A percentile compares a stretch with the other conserved stretches of the same genome.
These are phyloP conservation scores for Lentinus tigrinus DNA, from an alignment of 768 basidiomycete genomes.

Conservation along the genomic window DNA sequence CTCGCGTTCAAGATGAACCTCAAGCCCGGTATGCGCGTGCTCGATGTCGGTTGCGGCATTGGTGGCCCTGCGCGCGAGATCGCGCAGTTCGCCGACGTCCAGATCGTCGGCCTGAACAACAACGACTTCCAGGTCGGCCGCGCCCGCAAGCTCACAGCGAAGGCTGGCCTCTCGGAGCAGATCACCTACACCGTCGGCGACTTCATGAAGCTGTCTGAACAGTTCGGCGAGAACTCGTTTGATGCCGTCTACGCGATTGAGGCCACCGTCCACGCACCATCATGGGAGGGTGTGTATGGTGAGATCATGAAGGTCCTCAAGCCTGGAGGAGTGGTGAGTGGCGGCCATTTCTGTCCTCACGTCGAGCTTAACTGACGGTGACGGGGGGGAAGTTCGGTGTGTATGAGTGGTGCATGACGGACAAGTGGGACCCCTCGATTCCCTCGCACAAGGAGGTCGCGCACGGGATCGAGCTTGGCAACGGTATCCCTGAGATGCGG, in stretches of 20 bases:
- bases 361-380: too few relatives aligned
- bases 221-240: constrained; percentile 90
- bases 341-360: background rate
- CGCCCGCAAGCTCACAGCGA: constrained; percentile 80
- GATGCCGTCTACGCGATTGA: constrained; percentile 99
- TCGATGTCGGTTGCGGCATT: constrained; percentile 98
- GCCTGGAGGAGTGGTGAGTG: constrained; percentile 88
- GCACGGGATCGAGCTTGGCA: constrained; percentile 90
- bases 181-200: constrained; percentile 89
- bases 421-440: constrained; percentile 82
- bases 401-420: constrained; percentile 99
- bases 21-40: constrained; percentile 88
- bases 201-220: constrained; percentile 91
- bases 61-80: constrained; percentile 97
- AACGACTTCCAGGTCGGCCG: constrained; percentile 92
- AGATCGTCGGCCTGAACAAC: constrained; percentile 89
- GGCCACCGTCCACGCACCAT: constrained; percentile 94
- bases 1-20: constrained; percentile 85
- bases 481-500: constrained; percentile 98
- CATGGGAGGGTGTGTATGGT: constrained; percentile 93
- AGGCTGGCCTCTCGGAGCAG: constrained; percentile 71
- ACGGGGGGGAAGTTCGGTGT: constrained; percentile 73
- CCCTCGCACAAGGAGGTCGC: constrained; percentile 88
- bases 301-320: constrained; percentile 93
- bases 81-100: constrained; percentile 82